A percentile compares a stretch with the other conserved stretches of the same genome.
Evolutionary conservation across 768 basidiomycete genomes (phyloP).

Genomic region (Epithele typhae): DNA sequence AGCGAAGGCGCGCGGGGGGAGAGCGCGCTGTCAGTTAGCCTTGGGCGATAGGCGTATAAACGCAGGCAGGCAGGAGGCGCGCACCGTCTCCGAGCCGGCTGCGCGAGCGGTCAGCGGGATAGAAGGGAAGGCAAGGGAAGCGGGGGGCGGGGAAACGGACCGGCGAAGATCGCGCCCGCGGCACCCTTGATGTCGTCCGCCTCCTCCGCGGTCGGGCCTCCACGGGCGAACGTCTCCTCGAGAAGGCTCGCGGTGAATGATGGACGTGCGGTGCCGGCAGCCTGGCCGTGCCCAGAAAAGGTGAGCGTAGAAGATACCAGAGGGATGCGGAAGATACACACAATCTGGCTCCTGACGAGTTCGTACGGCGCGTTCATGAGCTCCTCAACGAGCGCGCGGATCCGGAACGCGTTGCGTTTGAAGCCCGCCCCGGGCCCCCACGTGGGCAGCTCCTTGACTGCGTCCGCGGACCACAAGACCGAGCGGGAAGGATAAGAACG

Average conservation of each 20-base stretch:
- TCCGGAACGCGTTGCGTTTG: slow-evolving; percentile 15
- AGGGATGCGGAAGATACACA: too few species aligned
- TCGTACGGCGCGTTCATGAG: slow-evolving; percentile 17
- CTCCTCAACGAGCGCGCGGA: slow-evolving; percentile 7
- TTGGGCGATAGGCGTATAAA: background rate
- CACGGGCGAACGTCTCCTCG: slow-evolving; percentile 10
- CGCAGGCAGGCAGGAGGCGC: background rate
- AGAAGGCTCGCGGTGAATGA: slow-evolving; percentile 16
- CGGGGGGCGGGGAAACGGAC: slow-evolving; percentile 6
- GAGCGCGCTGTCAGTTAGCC: background rate
- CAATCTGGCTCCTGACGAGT: slow-evolving; percentile 15
- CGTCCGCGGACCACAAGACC: background rate
- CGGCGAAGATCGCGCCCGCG: slow-evolving; percentile 20
- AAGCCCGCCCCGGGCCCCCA: slow-evolving; percentile 23
- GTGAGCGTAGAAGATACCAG: background rate
- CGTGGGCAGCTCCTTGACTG: slow-evolving; percentile 19
- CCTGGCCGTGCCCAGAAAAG: slow-evolving; percentile 2
- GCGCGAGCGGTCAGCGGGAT: slow-evolving; percentile 1
- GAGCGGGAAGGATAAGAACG: background rate
- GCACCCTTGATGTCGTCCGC: slow-evolving; percentile 20
- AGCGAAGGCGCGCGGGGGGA: too few species aligned
- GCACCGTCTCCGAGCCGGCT: slow-evolving; percentile 24
- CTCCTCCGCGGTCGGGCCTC: slow-evolving; percentile 11
- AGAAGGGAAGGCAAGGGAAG: background rate
- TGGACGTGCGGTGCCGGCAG: slow-evolving; percentile 16